Evolutionary conservation across 768 basidiomycete species (phyloP).

Genomic region (Peribolospora kevripleyi): DNA sequence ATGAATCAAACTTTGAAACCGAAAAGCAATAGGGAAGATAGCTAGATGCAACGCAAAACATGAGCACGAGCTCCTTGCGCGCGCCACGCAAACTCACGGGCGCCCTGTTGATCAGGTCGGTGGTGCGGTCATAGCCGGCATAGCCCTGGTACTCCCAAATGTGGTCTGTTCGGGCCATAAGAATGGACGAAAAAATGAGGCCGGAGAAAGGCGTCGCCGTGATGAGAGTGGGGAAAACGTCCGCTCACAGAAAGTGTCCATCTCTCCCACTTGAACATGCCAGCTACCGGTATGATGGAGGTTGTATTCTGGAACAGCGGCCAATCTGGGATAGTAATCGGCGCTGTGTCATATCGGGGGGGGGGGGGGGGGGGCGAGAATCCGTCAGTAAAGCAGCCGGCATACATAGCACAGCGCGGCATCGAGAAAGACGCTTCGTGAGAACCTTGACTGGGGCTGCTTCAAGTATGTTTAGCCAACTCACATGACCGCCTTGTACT

Average conservation of each 20-base stretch:
- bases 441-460: no score
- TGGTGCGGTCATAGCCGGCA: constrained; percentile 59
- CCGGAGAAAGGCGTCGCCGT: no score
- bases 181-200: constrained; percentile 16
- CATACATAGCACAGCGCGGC: constrained; percentile 1
- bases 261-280: constrained; percentile 72
- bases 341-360: constrained; percentile 28
- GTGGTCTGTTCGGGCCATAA: constrained; percentile 1
- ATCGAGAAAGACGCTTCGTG: neutral
- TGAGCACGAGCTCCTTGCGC: no score
- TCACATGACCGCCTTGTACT: constrained; percentile 74
- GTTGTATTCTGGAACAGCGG: constrained; percentile 42
- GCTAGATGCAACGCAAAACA: no score
- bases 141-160: constrained; percentile 77
- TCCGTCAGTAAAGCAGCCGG: neutral
- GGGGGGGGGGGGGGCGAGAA: neutral
- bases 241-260: constrained; percentile 49
- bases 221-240: neutral
- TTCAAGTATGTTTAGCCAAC: constrained; percentile 13
- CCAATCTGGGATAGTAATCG: constrained; percentile 57
- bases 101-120: constrained; percentile 35
- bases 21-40: neutral
- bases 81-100: constrained; percentile 27
- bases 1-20: neutral
- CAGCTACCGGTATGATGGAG: constrained; percentile 83